These are phyloP conservation scores for Plasmodium sp. DNA, from an alignment of 169 alveolate species.

Conservation along the genomic window DNA sequence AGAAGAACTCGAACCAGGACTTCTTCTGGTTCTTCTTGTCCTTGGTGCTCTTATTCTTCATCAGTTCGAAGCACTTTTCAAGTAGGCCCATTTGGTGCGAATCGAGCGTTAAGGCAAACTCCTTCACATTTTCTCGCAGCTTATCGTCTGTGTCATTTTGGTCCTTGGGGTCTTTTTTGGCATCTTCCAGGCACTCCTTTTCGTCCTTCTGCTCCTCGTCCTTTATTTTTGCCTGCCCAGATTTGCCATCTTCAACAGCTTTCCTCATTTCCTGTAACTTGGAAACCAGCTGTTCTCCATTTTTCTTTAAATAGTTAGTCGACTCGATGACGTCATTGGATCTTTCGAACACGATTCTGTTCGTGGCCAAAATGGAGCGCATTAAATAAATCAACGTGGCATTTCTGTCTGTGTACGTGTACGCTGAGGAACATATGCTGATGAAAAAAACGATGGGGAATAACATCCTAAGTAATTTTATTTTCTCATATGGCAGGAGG, in stretches of 20 bases:
- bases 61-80: constrained; percentile 58
- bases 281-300: constrained; percentile 36
- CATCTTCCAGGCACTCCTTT: constrained; percentile 13
- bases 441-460: constrained; percentile 66
- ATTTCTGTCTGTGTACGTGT: constrained; percentile 61
- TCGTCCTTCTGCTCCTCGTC: not conserved
- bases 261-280: constrained; percentile 66
- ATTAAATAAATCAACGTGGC: constrained; percentile 56
- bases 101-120: constrained; percentile 61
- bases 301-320: constrained; percentile 57
- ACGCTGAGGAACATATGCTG: constrained; percentile 58
- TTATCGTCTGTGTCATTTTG: not conserved
- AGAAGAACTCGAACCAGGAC: constrained; percentile 72
- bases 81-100: constrained; percentile 65
- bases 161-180: constrained; percentile 17
- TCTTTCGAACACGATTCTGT: constrained; percentile 63
- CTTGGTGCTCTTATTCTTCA: constrained; percentile 33
- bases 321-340: constrained; percentile 58
- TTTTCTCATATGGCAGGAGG: constrained; percentile 66
- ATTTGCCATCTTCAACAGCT: not conserved
- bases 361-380: constrained; percentile 68
- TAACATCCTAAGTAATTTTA: constrained; percentile 49
- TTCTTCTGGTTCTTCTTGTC: constrained; percentile 38
- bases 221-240: not conserved
- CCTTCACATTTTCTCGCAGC: constrained; percentile 23